Evolutionary conservation across 768 basidiomycete genomes (phyloP), one percentile per base, ranked within the genome.

Genomic region (Pleurotus eryngii): DNA sequence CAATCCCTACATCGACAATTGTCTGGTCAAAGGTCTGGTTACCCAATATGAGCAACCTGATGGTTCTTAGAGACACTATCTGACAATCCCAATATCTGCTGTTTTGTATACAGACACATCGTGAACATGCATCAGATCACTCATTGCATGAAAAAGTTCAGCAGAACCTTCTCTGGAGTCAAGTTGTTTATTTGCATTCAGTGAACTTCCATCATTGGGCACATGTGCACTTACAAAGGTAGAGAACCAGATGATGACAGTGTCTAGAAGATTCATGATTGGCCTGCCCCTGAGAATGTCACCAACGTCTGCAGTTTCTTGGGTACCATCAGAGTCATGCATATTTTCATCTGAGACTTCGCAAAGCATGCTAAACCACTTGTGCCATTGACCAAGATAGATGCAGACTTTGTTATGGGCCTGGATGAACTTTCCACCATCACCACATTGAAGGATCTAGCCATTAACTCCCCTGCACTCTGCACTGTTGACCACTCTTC

Each of bases 41-140:
- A 68, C 71, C 0, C 51, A 59, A 5, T 78, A 79, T 46, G 48
- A 67, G 8, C 1, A 35, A 0, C 6, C 27, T 0, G 64, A 70
- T 22, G 70, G 76, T 0, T 18, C 9, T 0, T 74, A 62, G 69
- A 81, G 48, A 73, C 65, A 0, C 70, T 79, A 1, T 66, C 69
- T 0, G 65, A 68, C 0, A 81, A 80, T 56, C 61, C 62, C 0
- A 68, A 70, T 0, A 76, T 80, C 8, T 50, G 70, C 0, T 56
- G 66, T 0, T 80, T 78, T 43, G 63, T 77, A 0, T 79, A 72
- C 67, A 73, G 78, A 50, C 73, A 76, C 26, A 60, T 76, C 7
- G 30, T 61, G 2, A 65, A 68, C 40, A 26, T 77, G 8, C 73
- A 80, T 49, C 42, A 71, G 0, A 57, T 81, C 1, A 18, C 77